Evolutionary conservation across 2,329 filamentous ascomycete genomes (phyloP).

Genomic region (Trichoderma sp.): DNA sequence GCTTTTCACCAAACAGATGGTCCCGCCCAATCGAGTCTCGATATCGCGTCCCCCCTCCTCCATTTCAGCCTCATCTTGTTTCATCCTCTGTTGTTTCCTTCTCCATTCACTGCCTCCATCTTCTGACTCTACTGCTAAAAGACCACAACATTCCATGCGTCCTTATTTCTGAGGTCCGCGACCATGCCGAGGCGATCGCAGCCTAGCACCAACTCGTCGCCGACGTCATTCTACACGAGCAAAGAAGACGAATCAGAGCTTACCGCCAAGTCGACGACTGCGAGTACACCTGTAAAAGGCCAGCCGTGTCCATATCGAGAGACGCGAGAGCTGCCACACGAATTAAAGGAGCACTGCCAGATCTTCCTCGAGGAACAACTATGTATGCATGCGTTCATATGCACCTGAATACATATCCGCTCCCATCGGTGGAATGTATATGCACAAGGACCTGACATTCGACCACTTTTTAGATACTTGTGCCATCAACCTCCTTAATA

Average conservation of each 20-base stretch:
- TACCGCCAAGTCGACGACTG: slow-evolving; percentile 33
- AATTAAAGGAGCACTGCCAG: slow-evolving; percentile 63
- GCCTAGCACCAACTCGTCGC: slow-evolving; percentile 31
- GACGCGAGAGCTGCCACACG: slow-evolving; percentile 56
- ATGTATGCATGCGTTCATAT: slow-evolving; percentile 43
- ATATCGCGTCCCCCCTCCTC: neutral
- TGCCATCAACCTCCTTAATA: slow-evolving; percentile 62
- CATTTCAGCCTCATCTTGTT: neutral
- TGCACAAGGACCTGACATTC: neutral
- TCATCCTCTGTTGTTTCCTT: neutral
- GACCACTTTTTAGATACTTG: slow-evolving; percentile 27
- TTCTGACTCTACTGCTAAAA: neutral
- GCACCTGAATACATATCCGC: slow-evolving; percentile 3
- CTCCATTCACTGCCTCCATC: neutral
- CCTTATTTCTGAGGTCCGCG: neutral
- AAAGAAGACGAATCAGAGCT: slow-evolving; percentile 24
- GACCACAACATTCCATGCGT: neutral
- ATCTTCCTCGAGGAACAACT: slow-evolving; percentile 75
- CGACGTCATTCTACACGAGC: slow-evolving; percentile 36
- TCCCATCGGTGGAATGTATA: neutral
- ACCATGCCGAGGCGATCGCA: slow-evolving; percentile 20
- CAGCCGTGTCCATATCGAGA: slow-evolving; percentile 46
- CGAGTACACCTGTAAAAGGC: slow-evolving; percentile 35
- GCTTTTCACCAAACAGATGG: neutral
- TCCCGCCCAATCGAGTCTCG: slow-evolving; percentile 5